Conservation (phyloP, 192 early-diverging fungal species). For the Diversispora eburnea region DNA sequence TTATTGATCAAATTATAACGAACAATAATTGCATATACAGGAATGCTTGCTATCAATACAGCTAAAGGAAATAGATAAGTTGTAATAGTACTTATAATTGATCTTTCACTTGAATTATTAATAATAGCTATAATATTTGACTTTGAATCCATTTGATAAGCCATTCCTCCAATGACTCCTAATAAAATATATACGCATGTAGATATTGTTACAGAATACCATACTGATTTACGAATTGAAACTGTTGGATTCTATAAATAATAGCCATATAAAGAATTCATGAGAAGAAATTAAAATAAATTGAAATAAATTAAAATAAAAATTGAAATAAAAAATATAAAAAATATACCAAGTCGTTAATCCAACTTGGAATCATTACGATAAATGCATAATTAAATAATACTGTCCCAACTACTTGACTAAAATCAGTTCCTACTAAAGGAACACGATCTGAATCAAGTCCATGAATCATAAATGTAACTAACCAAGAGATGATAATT, state of each 20-base stretch:
- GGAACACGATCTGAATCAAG: constrained; percentile 47
- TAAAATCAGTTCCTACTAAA: constrained; percentile 46
- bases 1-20: constrained; percentile 52
- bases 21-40: constrained; percentile 68
- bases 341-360: constrained; percentile 52
- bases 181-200: constrained; percentile 53
- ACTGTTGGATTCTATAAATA: constrained; percentile 47
- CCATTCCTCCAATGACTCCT: constrained; percentile 50
- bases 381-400: constrained; percentile 72
- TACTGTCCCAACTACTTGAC: constrained; percentile 57
- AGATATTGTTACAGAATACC: constrained; percentile 47
- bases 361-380: constrained; percentile 63
- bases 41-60: constrained; percentile 63
- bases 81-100: constrained; percentile 40
- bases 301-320: neutral
- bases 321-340: neutral
- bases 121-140: constrained; percentile 47
- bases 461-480: constrained; percentile 53
- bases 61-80: constrained; percentile 53
- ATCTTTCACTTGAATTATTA: constrained; percentile 25
- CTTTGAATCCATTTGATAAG: constrained; percentile 37
- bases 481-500: constrained; percentile 55
- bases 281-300: neutral
- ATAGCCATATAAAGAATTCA: too few species aligned
- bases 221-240: constrained; percentile 56